A percentile compares a stretch with the other conserved stretches of the same genome.
These are phyloP conservation scores for Brassica carinata DNA, from an alignment of 345 rosid genomes.

Conservation along the genomic window DNA sequence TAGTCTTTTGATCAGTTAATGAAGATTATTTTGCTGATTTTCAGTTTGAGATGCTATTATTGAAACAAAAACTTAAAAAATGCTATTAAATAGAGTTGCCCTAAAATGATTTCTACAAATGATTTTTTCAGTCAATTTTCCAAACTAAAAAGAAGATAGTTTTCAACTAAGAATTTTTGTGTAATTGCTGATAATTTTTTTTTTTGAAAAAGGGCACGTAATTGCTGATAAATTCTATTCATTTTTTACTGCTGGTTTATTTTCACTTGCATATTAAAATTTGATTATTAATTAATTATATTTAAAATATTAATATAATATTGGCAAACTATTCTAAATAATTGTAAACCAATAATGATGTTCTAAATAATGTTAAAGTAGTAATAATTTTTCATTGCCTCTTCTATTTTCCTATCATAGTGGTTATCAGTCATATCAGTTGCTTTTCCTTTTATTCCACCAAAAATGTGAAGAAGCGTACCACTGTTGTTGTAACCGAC, in stretches of 20 bases:
- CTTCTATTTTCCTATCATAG: neutral
- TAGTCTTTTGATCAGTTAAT: no score
- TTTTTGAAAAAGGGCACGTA: neutral
- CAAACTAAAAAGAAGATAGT: neutral
- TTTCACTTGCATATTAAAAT: no score
- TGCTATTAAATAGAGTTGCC: no score
- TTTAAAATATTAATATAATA: no score
- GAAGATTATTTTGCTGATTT: no score
- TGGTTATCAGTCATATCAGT: constrained; percentile 10
- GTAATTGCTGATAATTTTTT: neutral
- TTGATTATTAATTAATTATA: no score
- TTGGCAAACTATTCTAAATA: neutral
- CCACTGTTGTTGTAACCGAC: constrained; percentile 19
- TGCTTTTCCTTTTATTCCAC: neutral
- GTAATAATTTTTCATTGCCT: neutral
- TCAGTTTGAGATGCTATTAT: no score
- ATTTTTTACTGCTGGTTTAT: no score
- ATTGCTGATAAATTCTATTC: neutral
- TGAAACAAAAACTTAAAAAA: no score
- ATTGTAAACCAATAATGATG: neutral
- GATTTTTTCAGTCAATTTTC: neutral
- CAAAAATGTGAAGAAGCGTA: constrained; percentile 16
- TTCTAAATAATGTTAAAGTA: neutral
- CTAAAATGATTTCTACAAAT: neutral
- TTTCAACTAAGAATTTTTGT: neutral